Base-by-base conservation (phyloP, 768 basidiomycete genomes). In the Termitomyces heimii region DNA sequence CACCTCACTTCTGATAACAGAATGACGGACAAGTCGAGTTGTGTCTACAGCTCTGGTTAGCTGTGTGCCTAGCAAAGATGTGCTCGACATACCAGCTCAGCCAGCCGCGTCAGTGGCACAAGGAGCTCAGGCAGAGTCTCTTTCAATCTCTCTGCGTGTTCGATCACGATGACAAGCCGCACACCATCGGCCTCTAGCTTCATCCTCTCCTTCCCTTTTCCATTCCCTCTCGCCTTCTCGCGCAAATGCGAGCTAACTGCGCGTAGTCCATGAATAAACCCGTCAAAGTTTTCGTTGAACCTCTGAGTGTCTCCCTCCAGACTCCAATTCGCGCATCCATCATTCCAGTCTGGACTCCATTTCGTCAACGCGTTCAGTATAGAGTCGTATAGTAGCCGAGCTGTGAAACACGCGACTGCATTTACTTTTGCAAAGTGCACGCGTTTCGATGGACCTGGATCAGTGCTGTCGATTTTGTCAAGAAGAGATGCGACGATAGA, bases 61-160 rank as follows among this genome's bases (percentile, higher is more conserved):
- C 20, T 45, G 49, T 14, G n/a, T 42, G 39, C 32, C 42, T 28
- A 12, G 18, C 10, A 29, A 39, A 54, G 16, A 9, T 3, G 2
- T 4, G 4, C n/a, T n/a, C 57, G 18, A 63, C 81, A 57, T 60
- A 91, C 91, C 68, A 92, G 65, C 64, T 93, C 91, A 4, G 82
- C 73, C 29, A 93, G 72, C 50, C 89, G 80, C 16, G 88, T 79
- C 32, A 93, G 67, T 39, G 91, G 88, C 10, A 89, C 83, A 1
- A 92, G 55, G 1, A 91, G 65, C 28, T 88, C 85, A 3, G 88
- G 81, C 49, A 88, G 71, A 18, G 67, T 73, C 31, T 85, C 84
- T 59, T 76, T 82, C 58, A 92, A 68, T 44, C 82, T 75, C 67
- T 92, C 89, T 0, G 83, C 85, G n/a, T 77, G 75, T 60, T 89